Evolutionary conservation across 306 rosid species (phyloP).

Genomic region (Leucaena leucocephala): DNA sequence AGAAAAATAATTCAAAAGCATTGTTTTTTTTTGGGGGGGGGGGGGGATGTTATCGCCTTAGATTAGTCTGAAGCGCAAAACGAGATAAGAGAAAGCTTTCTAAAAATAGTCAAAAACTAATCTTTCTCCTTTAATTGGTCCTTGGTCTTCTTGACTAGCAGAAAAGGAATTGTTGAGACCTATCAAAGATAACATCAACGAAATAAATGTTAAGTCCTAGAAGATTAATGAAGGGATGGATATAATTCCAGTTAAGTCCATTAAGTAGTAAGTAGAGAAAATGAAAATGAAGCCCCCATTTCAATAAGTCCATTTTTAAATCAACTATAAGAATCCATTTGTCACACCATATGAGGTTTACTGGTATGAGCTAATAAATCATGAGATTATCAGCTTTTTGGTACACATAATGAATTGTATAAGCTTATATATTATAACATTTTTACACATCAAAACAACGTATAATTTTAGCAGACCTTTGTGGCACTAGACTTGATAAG

Average conservation of each 20-base stretch:
- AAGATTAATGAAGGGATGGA: not conserved
- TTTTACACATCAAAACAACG: not conserved
- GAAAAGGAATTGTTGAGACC: constrained; percentile 45
- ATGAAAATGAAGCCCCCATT: constrained; percentile 7
- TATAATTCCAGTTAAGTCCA: not conserved
- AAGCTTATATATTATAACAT: no score
- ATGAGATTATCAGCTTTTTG: not conserved
- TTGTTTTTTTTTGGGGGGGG: not conserved
- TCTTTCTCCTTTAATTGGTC: constrained; percentile 67
- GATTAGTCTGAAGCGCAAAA: constrained; percentile 15
- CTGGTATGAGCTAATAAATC: not conserved
- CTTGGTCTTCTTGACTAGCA: constrained; percentile 54
- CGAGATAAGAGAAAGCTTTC: constrained; percentile 10
- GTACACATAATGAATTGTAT: not conserved
- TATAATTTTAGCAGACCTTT: no score
- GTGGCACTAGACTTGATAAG: not conserved
- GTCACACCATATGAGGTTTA: not conserved
- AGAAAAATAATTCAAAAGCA: not conserved
- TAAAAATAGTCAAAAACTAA: constrained; percentile 31
- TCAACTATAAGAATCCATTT: not conserved
- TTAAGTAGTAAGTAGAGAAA: constrained; percentile 10
- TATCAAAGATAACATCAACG: constrained; percentile 28
- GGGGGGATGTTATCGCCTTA: constrained; percentile 7
- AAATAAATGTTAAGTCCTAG: constrained; percentile 17
- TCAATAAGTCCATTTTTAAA: not conserved